phyloP scores from a whole-genome alignment of 2,329 filamentous ascomycete species.

The Hypomyces rosellus region DNA sequence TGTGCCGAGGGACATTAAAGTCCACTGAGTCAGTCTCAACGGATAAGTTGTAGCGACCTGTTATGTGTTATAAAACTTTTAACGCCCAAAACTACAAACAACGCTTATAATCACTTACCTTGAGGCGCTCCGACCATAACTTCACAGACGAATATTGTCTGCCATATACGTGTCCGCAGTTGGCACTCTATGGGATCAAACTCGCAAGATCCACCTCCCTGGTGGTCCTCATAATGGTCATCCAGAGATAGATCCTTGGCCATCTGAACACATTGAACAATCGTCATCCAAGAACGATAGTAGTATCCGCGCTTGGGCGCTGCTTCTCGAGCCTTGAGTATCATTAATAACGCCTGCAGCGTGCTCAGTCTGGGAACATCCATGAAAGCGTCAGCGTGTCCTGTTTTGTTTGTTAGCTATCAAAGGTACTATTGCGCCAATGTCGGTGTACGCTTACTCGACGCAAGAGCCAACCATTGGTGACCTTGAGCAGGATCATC shows the following conservation, averaged over 20 bases:
- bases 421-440: neutral
- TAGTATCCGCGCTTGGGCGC: constrained; percentile 91
- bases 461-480: constrained; percentile 87
- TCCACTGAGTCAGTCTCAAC: constrained; percentile 73
- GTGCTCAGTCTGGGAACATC: constrained; percentile 87
- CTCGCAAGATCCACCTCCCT: constrained; percentile 63
- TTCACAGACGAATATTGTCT: constrained; percentile 78
- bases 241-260: constrained; percentile 84
- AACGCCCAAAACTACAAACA: neutral
- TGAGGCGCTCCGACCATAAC: constrained; percentile 91
- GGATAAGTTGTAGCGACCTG: constrained; percentile 71
- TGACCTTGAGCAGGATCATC: constrained; percentile 80
- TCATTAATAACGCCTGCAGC: constrained; percentile 78
- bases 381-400: constrained; percentile 89
- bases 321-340: constrained; percentile 88
- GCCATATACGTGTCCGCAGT: constrained; percentile 83
- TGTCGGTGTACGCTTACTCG: constrained; percentile 48
- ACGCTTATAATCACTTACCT: constrained; percentile 45
- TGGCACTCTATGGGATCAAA: constrained; percentile 68
- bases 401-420: constrained; percentile 35
- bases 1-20: constrained; percentile 57
- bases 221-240: constrained; percentile 77
- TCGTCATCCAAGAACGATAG: constrained; percentile 94
- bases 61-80: neutral
- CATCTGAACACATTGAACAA: constrained; percentile 89